Conservation (phyloP, 345 rosid species). For the Pistacia integerrima region DNA sequence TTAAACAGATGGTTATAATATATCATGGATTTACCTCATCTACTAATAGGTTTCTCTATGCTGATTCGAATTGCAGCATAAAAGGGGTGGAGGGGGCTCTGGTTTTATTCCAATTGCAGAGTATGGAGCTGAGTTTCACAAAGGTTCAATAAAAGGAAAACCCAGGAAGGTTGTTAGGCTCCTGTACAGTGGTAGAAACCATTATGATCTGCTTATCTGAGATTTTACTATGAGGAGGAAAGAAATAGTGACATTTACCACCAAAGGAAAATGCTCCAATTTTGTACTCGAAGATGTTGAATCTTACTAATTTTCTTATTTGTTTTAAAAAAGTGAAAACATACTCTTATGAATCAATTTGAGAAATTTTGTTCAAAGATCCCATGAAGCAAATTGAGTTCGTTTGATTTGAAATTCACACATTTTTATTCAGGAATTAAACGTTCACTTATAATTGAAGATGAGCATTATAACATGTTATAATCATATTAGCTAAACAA, state of each 20-base stretch:
- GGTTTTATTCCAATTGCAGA: constrained; percentile 83
- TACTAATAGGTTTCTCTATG: not conserved
- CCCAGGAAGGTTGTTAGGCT: constrained; percentile 74
- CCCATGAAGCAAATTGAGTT: not conserved
- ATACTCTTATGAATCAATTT: not conserved
- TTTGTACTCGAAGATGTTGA: not conserved
- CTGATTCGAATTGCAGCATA: constrained; percentile 45
- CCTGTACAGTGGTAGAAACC: constrained; percentile 81
- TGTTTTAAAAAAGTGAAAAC: not conserved
- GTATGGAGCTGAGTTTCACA: constrained; percentile 70
- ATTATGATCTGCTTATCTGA: constrained; percentile 76
- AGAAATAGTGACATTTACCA: not conserved
- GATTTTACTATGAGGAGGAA: not conserved
- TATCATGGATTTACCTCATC: not conserved
- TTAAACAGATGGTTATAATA: too few species aligned
- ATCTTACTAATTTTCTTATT: not conserved
- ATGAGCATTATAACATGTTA: too few species aligned
- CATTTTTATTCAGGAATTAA: too few species aligned
- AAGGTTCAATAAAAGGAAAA: constrained; percentile 51
- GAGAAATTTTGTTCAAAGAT: not conserved
- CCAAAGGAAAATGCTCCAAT: not conserved
- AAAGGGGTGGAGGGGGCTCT: constrained; percentile 55
- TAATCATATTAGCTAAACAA: too few species aligned
- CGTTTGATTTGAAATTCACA: too few species aligned
- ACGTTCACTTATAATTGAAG: too few species aligned